Conservation (phyloP, 805 yeast species). For the Huiozyma sinensis region DNA sequence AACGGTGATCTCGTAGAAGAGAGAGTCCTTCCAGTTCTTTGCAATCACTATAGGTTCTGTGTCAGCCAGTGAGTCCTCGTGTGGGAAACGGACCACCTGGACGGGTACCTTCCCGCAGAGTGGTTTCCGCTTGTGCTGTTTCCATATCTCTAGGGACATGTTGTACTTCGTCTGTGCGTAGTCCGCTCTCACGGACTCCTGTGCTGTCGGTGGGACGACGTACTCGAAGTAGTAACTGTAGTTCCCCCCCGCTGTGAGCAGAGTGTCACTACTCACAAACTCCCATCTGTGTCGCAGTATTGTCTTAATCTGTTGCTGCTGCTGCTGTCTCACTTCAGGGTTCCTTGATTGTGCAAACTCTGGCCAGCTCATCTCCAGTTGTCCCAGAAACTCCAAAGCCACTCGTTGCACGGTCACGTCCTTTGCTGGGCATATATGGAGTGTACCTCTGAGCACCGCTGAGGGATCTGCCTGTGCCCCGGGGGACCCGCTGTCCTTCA, state of each 20-base stretch:
- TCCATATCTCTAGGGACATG: slow-evolving; percentile 40
- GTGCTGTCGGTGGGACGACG: slow-evolving; percentile 67
- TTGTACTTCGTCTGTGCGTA: slow-evolving; percentile 69
- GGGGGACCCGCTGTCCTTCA: neutral
- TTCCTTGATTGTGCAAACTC: neutral
- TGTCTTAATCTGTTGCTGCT: neutral
- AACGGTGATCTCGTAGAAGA: slow-evolving; percentile 78
- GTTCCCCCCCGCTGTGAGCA: slow-evolving; percentile 68
- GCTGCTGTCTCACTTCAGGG: neutral
- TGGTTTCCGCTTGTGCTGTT: neutral
- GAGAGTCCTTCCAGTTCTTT: slow-evolving; percentile 84
- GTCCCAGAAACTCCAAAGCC: too few relatives aligned
- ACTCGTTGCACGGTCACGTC: too few relatives aligned
- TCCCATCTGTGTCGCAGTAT: neutral
- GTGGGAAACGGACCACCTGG: slow-evolving; percentile 56
- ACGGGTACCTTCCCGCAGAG: neutral
- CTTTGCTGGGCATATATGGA: too few relatives aligned
- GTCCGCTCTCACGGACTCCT: slow-evolving; percentile 65
- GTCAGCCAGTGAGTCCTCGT: slow-evolving; percentile 70
- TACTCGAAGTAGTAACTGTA: slow-evolving; percentile 87
- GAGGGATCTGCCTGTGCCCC: slow-evolving; percentile 16
- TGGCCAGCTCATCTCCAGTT: neutral
- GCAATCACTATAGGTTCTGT: slow-evolving; percentile 85
- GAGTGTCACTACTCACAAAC: slow-evolving; percentile 14
- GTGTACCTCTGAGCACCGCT: too few relatives aligned